Evolutionary conservation across 148 eudicot species (phyloP), one percentile per base, ranked within the genome.

Genomic region (Euryodendron excelsum): DNA sequence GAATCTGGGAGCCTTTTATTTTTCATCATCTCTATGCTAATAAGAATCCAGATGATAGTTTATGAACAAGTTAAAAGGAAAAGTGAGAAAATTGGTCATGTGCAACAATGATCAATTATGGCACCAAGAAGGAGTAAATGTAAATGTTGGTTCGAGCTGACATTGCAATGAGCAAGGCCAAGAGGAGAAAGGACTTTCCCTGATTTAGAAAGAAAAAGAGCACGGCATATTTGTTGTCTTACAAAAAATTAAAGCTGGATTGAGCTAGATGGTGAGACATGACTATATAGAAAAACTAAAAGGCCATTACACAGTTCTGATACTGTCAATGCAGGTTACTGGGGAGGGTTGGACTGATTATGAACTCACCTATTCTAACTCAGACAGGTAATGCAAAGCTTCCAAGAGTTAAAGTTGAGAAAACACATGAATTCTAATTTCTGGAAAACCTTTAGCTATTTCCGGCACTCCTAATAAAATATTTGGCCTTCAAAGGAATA

Each of bases 131-230:
- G 66, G 28, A 62, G 66, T 5, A 62, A 30, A 61, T 28, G 27
- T 28, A 62, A 30, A 62, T 14, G 3, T 25, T 2, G 66, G 14
- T 1, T 62, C 66, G 28, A 9, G 28, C 66, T 30, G 36, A 20
- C 23, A 17, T 33, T 34, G 12, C 69, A 64, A 12, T 8, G 18
- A 64, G 33, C 44, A 34, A 64, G 69, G 41, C 14, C 69, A 64
- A 64, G 7, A 33, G 69, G 69, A 64, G 41, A 62, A 30, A 28
- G 67, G 20, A 62, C 23, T 20, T 17, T 20, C n/a, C 41, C 7
- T 64, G 69, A 64, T 31, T 34, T 64, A 20, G 39, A 64, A 64
- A 64, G 21, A n/a, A 64, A 67, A 21, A n/a, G 17, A 67, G 50
- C 72, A 67, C 1, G 31, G 1, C 33, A 44, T 39, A 39, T 25